Base-by-base conservation (phyloP, 305 asterid species). In the Ajuga reptans region DNA sequence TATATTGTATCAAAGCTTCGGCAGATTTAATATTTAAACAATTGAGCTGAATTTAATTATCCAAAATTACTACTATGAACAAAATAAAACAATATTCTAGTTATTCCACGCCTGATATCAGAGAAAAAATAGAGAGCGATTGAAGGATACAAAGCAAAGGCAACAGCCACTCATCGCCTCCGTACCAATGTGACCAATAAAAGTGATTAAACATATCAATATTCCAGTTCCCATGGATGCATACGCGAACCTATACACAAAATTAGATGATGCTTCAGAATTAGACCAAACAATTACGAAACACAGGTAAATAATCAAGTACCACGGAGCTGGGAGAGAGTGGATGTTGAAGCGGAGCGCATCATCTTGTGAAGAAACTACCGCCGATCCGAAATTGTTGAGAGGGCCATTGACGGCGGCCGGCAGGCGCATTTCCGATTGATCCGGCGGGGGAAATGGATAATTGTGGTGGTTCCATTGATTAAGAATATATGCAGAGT, bases 101-200 rank as follows among this genome's bases (percentile, higher is more conserved):
- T n/a, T 2, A 50, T 67, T 71, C 41, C 55, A 39, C 8, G 39
- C 9, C 66, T 11, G 71, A 57, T 21, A 46, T 43, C 15, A 17
- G 37, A 11, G 65, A 43, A n/a, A 67, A 24, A 31, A 4, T 21
- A 14, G 15, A 42, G 9, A 49, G 15, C 9, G 16, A 16, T 42
- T 33, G 64, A 79, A 87, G 92, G 98, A 89, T 91, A 91, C 98
- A 72, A 86, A 89, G 78, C 93, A 91, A 80, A 89, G 96, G 85
- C 89, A 91, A 75, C 95, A 86, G 17, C 94, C 91, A 72, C 81
- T 89, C 78, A 87, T 83, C 66, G 88, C 90, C 84, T 91, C 98
- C 4, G 98, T 92, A 11, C 88, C 96, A 79, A 87, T 72, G 76
- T 87, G 87, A 34, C 98, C 98, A 24, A 80, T 78, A 66, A 79